Conservation (phyloP, 306 rosid species). For the Lathyrus oleraceus region DNA sequence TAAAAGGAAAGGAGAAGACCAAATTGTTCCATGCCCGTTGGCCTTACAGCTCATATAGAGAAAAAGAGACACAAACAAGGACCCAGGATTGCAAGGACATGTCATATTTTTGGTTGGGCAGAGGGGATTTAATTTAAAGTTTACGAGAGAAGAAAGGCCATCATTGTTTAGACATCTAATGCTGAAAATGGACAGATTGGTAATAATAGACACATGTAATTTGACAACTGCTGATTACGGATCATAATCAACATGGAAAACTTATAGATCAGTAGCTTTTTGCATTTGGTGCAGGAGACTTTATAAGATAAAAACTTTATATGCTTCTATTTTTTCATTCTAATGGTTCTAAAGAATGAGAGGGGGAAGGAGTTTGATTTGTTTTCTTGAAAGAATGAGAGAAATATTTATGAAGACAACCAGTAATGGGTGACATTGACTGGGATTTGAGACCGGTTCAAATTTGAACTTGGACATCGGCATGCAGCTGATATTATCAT, state of each 20-base stretch:
- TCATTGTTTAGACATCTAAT: neutral
- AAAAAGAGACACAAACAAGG: neutral
- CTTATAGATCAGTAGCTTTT: neutral
- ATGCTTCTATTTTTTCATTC: slow-evolving; percentile 6
- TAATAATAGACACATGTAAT: neutral
- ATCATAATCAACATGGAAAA: neutral
- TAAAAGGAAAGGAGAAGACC: neutral
- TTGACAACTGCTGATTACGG: neutral
- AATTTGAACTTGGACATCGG: slow-evolving; percentile 26
- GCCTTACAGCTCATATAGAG: neutral
- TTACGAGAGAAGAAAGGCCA: neutral
- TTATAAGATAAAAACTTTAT: neutral
- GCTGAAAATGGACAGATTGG: neutral
- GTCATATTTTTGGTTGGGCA: neutral
- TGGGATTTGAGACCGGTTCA: slow-evolving; percentile 13
- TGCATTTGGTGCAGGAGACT: neutral
- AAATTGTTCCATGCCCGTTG: neutral
- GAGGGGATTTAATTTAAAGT: neutral
- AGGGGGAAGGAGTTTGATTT: slow-evolving; percentile 2
- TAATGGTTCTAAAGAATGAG: neutral
- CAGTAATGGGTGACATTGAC: neutral
- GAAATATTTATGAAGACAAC: neutral
- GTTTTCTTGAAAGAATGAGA: slow-evolving; percentile 7
- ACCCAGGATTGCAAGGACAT: neutral
- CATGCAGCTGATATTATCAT: neutral